Evolutionary conservation across 2,329 filamentous ascomycete genomes (phyloP), one percentile per base, ranked within the genome.

Genomic region (Pezizomycotina sp.): DNA sequence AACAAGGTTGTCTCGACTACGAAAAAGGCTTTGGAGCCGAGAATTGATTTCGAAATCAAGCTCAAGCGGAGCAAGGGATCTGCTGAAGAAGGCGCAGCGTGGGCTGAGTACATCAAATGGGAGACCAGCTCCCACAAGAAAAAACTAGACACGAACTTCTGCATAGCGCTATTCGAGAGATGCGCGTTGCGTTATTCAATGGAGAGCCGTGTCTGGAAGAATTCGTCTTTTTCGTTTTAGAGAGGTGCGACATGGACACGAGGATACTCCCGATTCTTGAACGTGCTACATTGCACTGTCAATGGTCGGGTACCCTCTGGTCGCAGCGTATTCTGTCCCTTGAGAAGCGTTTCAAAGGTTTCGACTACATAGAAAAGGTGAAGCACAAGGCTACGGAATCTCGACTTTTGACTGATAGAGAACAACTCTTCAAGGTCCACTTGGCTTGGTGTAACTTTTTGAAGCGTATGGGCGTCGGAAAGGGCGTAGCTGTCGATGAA

Each of bases 371-470:
- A 34, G 81, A 91, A 50, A 68, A 74, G 25, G 83, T 93, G 56
- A 98, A 98, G 58, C 82, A 93, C 56, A 74, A 75, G 27, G 89
- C 89, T 5, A 95, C 84, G 0, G 81, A 76, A 52, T 82, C 81
- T 15, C 76, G 82, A 6, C 65, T 91, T 26, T 65, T 95, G 4
- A 74, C 82, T 43, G 84, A 83, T 15, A 77, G 93, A 66, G 73
- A 82, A 31, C 79, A 84, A 47, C 73, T 93, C 20, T 69, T 95
- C 41, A 82, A 92, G 50, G 81, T 95, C 52, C 83, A 93, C 52
- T 74, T 81, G 34, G 77, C 84, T 0, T 98, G 89, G 89, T 93
- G 86, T 53, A 83, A 82, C 31, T 95, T 86, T 50, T 66, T 98
- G 13, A 82, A 86, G 48, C 77, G 89, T 15, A 75, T 75, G 31